These are phyloP conservation scores for Eutypa lata DNA, from an alignment of 2,329 filamentous ascomycete species.

Conservation along the genomic window DNA sequence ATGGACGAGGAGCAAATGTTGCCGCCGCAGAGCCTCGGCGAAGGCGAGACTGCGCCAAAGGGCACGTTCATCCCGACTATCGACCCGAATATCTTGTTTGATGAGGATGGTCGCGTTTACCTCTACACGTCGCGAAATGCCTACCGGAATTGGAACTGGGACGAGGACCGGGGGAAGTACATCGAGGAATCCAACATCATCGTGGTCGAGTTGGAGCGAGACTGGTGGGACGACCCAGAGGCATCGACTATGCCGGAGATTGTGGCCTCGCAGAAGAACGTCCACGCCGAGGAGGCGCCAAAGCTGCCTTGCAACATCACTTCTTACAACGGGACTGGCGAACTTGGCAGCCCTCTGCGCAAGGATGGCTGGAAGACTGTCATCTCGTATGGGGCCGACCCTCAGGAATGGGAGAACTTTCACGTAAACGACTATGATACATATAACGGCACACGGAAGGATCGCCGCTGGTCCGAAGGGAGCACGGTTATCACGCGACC, in stretches of 20 bases:
- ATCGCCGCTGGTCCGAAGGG: conserved; percentile 34
- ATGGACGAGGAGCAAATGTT: conserved; percentile 34
- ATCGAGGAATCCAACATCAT: conserved; percentile 37
- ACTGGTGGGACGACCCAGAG: conserved; percentile 33
- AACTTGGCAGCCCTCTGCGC: conserved; percentile 29
- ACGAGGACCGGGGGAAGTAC: conserved; percentile 29
- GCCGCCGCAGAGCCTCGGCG: conserved; percentile 24
- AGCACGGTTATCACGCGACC: conserved; percentile 28
- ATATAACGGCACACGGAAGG: conserved; percentile 32
- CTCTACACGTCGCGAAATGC: conserved; percentile 33
- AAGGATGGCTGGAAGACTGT: conserved; percentile 36
- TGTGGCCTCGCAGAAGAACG: conserved; percentile 23
- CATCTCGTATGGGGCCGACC: conserved; percentile 32
- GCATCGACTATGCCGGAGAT: conserved; percentile 33
- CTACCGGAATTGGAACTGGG: conserved; percentile 37
- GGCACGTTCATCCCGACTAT: conserved; percentile 33
- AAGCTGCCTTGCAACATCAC: conserved; percentile 27
- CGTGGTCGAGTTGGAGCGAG: conserved; percentile 30
- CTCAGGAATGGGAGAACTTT: conserved; percentile 33
- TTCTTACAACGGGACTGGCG: conserved; percentile 32
- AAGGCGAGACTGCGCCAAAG: conserved; percentile 28
- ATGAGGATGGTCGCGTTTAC: conserved; percentile 11
- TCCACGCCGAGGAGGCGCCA: conserved; percentile 24
- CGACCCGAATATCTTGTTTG: conserved; percentile 14
- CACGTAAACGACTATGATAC: conserved; percentile 31